Percentiles rank a stretch among this genome's conserved stretches.
Evolutionary conservation across 768 basidiomycete genomes (phyloP).

Genomic region (Lactifluus piperatus): DNA sequence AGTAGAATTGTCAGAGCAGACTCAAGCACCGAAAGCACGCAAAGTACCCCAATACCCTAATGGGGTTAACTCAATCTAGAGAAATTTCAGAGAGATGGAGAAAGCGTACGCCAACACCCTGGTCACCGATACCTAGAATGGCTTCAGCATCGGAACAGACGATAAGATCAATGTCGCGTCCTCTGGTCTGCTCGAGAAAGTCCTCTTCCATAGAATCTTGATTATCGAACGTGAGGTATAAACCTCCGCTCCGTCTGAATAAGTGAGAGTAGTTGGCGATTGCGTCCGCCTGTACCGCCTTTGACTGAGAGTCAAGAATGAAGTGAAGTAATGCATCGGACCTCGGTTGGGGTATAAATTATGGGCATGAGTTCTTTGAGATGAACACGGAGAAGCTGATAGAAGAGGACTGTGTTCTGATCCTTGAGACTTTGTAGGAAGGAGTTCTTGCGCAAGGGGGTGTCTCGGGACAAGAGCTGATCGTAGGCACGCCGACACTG

Average conservation of each 20-base stretch:
- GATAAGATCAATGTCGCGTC: slow-evolving; percentile 61
- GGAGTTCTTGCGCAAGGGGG: slow-evolving; percentile 53
- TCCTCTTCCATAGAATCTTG: slow-evolving; percentile 66
- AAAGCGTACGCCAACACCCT: slow-evolving; percentile 58
- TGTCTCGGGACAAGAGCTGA: slow-evolving; percentile 38
- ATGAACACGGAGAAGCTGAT: slow-evolving; percentile 41
- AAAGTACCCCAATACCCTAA: slow-evolving; percentile 32
- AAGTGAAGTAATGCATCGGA: slow-evolving; percentile 24
- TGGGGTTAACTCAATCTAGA: not conserved
- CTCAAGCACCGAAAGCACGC: not conserved
- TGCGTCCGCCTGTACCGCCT: slow-evolving; percentile 54
- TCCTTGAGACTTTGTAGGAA: slow-evolving; percentile 70
- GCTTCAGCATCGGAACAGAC: slow-evolving; percentile 83
- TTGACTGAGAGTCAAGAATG: not conserved
- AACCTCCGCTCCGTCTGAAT: slow-evolving; percentile 69
- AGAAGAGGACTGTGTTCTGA: slow-evolving; percentile 81
- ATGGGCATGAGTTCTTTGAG: slow-evolving; percentile 49
- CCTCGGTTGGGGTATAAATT: slow-evolving; percentile 79
- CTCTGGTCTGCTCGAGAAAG: slow-evolving; percentile 58
- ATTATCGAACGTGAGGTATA: slow-evolving; percentile 58
- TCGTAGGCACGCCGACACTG: slow-evolving; percentile 69
- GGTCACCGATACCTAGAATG: slow-evolving; percentile 71
- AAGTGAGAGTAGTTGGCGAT: slow-evolving; percentile 80
- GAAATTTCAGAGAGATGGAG: not conserved
- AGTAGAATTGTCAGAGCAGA: not conserved